Conservation (phyloP, 768 basidiomycete species). For the Strobilomyces confusus region DNA sequence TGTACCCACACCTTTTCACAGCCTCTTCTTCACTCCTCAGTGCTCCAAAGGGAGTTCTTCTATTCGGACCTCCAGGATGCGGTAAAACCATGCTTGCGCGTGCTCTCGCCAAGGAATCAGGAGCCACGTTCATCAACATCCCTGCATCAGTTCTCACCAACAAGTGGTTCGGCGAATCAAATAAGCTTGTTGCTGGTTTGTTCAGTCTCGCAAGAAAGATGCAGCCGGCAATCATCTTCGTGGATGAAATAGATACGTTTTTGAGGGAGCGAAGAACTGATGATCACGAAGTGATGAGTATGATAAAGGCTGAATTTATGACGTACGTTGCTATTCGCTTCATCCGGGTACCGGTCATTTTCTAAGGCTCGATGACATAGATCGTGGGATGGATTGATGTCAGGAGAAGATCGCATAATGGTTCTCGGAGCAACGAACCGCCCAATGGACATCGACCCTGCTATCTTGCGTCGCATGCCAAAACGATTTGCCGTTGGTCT, state of each 20-base stretch:
- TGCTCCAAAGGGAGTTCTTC: constrained; percentile 92
- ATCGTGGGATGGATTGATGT: constrained; percentile 92
- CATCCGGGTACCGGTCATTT: neutral
- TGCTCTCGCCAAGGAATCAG: constrained; percentile 94
- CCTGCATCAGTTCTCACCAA: constrained; percentile 69
- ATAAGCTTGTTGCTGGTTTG: constrained; percentile 92
- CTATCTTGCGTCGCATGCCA: constrained; percentile 94
- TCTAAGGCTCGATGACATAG: constrained; percentile 35
- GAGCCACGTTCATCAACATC: constrained; percentile 94
- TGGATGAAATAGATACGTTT: constrained; percentile 98
- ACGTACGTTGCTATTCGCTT: constrained; percentile 49
- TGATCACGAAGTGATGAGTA: constrained; percentile 96
- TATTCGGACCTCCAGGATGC: constrained; percentile 96
- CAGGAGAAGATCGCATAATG: constrained; percentile 75
- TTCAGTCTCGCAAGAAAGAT: constrained; percentile 93
- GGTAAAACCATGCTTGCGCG: constrained; percentile 99
- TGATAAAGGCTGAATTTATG: constrained; percentile 98
- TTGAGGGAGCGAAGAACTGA: constrained; percentile 80
- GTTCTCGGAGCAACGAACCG: constrained; percentile 95
- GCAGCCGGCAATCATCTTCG: constrained; percentile 96
- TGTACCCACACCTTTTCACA: constrained; percentile 85
- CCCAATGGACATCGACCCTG: constrained; percentile 86
- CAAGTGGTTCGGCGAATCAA: constrained; percentile 87
- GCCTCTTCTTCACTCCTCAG: constrained; percentile 77
- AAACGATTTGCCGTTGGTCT: constrained; percentile 87